Evolutionary conservation across 2,329 filamentous ascomycete genomes (phyloP), one percentile per base, ranked within the genome.

Genomic region (Monosporascus sp.): DNA sequence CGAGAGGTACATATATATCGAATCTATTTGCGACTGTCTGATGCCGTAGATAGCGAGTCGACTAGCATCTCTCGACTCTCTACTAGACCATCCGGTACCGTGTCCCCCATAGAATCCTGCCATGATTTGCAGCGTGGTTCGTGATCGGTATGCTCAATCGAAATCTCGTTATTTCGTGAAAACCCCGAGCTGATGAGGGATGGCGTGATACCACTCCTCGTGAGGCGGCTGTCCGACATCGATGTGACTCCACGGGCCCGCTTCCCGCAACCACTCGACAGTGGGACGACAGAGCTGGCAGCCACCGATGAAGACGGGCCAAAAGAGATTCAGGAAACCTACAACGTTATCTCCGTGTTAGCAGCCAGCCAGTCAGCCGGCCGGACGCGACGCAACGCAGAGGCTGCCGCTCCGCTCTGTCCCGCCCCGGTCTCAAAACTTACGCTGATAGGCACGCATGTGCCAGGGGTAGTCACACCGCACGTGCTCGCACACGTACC

Each of bases 401-500:
- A 27, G 27, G 9, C 27, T 4, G 27, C 27, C 27, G 27, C 9
- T 31, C 27, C 27, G 9, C 27, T 31, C 9, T 1, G 27, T 31
- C 27, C 27, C 27, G 9, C 22, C 17, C 2, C 20, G 8, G 38
- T 14, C 17, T 26, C 7, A 22, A 37, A 24, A 72, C 79, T 70
- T 61, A 81, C 80, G 68, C 62, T 84, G 80, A 64, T 82, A 83
- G 17, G 70, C 50, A 14, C 61, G 56, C 60, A 82, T 70, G 24
- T 68, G 63, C 61, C 70, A 69, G 9, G 70, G 71, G 5, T 66
- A 60, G 44, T 70, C 68, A 49, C 66, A 68, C 52, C 67, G 64
- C 40, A 87, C 80, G 60, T 87, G 84, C 70, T 87, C 84, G 59
- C 78, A 86, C 1, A 82, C 75, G 56, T 84, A 82, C 82, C 82